phyloP scores from a whole-genome alignment of 2,329 filamentous ascomycete genomes.

The Fusarium acutatum region DNA sequence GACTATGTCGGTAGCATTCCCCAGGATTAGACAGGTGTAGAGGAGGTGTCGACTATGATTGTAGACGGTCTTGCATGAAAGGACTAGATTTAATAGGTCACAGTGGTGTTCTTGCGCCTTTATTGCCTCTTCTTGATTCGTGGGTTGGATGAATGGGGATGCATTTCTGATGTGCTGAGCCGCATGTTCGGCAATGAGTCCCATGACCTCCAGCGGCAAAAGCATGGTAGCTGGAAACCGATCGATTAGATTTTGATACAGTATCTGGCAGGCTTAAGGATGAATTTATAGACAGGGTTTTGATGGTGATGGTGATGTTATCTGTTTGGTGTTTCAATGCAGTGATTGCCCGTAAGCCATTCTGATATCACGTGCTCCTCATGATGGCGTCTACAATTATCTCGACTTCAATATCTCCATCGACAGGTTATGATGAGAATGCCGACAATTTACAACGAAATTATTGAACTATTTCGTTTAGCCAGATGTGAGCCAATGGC shows the following conservation, averaged over 20 bases:
- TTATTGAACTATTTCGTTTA: background rate
- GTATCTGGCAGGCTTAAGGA: background rate
- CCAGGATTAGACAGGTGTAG: background rate
- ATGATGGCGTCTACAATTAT: background rate
- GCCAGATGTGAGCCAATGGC: background rate
- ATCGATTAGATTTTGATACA: background rate
- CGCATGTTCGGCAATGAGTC: background rate
- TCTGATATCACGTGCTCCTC: background rate
- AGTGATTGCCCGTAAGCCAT: background rate
- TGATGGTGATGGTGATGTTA: background rate
- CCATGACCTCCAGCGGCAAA: constrained; percentile 2
- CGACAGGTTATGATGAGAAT: background rate
- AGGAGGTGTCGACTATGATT: background rate
- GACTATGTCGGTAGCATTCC: background rate
- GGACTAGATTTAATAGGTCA: background rate
- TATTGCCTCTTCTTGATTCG: background rate
- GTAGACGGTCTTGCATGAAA: background rate
- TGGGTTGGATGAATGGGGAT: constrained; percentile 4
- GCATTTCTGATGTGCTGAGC: background rate
- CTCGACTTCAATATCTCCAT: background rate
- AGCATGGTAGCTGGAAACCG: background rate
- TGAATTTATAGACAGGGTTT: background rate
- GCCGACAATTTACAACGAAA: background rate
- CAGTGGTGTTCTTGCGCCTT: background rate
- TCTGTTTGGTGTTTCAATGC: background rate